Evolutionary conservation across 2,329 filamentous ascomycete species (phyloP).

Genomic region (Stagonosporopsis chrysanthemi): DNA sequence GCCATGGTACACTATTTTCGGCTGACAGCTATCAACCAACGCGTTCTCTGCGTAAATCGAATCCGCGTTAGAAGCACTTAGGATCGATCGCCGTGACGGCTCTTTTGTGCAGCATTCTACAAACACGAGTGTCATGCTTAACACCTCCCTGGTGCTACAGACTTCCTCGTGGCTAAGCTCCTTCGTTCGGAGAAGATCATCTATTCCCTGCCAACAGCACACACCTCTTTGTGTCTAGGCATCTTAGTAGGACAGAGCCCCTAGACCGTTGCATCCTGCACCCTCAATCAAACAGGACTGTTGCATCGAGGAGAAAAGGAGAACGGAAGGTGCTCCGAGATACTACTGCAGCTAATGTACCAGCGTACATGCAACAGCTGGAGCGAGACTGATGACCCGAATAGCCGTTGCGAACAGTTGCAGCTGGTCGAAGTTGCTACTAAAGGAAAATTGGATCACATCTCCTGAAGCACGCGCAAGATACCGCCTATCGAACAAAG

Average conservation of each 20-base stretch:
- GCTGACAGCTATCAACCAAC: background rate
- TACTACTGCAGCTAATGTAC: slow-evolving; percentile 2
- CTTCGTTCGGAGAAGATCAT: background rate
- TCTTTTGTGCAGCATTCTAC: background rate
- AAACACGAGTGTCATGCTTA: background rate
- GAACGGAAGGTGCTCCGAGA: background rate
- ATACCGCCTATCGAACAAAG: background rate
- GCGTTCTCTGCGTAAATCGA: background rate
- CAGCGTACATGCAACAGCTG: background rate
- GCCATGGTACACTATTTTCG: background rate
- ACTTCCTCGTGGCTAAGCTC: background rate
- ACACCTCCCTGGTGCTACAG: background rate
- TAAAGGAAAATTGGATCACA: background rate
- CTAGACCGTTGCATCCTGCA: slow-evolving; percentile 5
- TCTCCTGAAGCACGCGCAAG: background rate
- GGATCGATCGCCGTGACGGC: background rate
- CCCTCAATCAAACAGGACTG: background rate
- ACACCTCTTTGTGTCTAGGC: background rate
- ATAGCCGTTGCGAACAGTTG: background rate
- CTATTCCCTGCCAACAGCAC: background rate
- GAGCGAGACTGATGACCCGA: background rate
- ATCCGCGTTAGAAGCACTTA: background rate
- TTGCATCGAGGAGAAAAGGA: slow-evolving; percentile 1
- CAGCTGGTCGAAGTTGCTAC: background rate
- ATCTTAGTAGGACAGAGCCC: background rate